A percentile compares a stretch with the other conserved stretches of the same genome.
These are phyloP conservation scores for Musa balbisiana DNA, from an alignment of 202 grass and related monocot species.

Conservation along the genomic window DNA sequence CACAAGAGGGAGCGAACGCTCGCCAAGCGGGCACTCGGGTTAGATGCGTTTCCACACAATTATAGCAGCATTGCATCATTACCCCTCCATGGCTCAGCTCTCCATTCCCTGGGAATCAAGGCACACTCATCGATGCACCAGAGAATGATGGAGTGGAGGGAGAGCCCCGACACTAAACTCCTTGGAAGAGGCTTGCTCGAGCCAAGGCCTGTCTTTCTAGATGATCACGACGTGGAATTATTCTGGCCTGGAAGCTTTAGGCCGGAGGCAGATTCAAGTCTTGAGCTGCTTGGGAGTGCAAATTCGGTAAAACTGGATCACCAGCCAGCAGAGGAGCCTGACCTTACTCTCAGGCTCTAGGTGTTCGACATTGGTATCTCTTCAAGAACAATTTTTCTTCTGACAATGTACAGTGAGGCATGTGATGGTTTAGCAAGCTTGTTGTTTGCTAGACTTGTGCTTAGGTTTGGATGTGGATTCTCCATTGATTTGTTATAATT, in stretches of 20 bases:
- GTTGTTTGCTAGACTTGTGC: too few relatives aligned
- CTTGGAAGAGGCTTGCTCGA: background rate
- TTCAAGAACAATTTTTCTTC: background rate
- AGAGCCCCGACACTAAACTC: background rate
- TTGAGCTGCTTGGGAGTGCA: background rate
- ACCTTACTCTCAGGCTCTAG: conserved; percentile 18
- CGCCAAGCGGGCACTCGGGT: background rate
- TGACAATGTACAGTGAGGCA: background rate
- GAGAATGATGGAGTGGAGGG: background rate
- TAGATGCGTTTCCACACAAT: background rate
- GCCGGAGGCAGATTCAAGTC: background rate
- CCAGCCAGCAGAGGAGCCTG: conserved; percentile 5
- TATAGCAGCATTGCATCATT: conserved; percentile 5
- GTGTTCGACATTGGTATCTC: background rate
- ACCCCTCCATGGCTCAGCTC: conserved; percentile 5
- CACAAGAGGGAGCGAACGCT: conserved; percentile 20
- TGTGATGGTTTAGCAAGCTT: background rate
- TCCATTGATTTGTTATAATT: background rate
- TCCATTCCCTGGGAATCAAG: conserved; percentile 2
- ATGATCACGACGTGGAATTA: background rate
- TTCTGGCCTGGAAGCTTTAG: conserved; percentile 14
- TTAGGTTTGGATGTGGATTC: too few relatives aligned
- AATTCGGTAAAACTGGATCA: background rate
- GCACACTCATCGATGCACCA: conserved; percentile 12
- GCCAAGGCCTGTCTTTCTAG: background rate